phyloP scores from a whole-genome alignment of 2,329 filamentous ascomycete genomes.

The Aspergillus pseudoglaucus region DNA sequence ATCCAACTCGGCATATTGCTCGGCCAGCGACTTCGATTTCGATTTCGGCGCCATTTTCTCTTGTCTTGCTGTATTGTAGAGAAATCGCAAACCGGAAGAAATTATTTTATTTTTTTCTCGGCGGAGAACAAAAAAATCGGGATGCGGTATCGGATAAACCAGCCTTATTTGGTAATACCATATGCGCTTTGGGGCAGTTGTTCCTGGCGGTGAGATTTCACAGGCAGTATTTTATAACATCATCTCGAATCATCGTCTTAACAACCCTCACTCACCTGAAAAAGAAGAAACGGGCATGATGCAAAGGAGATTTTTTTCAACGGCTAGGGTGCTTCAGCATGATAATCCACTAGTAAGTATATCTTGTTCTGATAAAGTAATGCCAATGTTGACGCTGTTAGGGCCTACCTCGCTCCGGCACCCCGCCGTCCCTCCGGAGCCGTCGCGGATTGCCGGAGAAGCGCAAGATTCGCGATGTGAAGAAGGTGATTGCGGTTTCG shows the following conservation, averaged over 20 bases:
- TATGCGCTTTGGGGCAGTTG: not conserved
- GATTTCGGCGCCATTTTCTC: slow-evolving; percentile 42
- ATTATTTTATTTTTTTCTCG: slow-evolving; percentile 1
- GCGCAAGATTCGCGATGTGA: slow-evolving; percentile 73
- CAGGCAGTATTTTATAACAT: slow-evolving; percentile 11
- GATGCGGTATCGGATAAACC: slow-evolving; percentile 10
- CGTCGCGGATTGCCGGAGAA: slow-evolving; percentile 76
- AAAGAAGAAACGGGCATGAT: slow-evolving; percentile 13
- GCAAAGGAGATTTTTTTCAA: slow-evolving; percentile 51
- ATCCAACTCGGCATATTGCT: slow-evolving; percentile 57
- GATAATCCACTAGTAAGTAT: slow-evolving; percentile 76
- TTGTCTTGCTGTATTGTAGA: slow-evolving; percentile 8
- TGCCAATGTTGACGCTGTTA: slow-evolving; percentile 30
- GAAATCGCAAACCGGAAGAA: not conserved
- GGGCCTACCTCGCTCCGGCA: slow-evolving; percentile 77
- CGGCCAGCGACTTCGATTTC: slow-evolving; percentile 55
- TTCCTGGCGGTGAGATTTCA: slow-evolving; percentile 14
- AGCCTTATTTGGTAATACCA: not conserved
- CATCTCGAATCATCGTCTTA: not conserved
- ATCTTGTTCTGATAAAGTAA: not conserved
- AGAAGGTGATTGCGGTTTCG: slow-evolving; percentile 91
- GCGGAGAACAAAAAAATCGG: slow-evolving; percentile 4
- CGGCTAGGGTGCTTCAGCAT: slow-evolving; percentile 54
- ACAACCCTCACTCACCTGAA: not conserved
- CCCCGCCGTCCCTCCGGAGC: slow-evolving; percentile 60